Conservation (phyloP, 768 basidiomycete species). For the Leucocoprinus sp. region DNA sequence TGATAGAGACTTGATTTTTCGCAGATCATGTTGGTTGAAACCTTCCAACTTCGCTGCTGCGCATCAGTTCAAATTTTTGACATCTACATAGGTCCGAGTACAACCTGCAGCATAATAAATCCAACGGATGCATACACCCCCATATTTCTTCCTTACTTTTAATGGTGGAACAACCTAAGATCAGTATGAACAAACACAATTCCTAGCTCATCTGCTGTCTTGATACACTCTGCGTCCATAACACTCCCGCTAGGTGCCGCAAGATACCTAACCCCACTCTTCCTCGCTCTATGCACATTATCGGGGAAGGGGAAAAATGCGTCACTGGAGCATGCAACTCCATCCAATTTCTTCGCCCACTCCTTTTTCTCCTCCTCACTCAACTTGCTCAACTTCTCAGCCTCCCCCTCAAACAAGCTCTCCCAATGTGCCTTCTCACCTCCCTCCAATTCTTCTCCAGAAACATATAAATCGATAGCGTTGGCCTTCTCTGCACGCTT, state of each 20-base stretch:
- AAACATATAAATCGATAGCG: slow-evolving; percentile 94
- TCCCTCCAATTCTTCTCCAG: slow-evolving; percentile 81
- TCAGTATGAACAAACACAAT: slow-evolving; percentile 90
- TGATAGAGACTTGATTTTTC: too few relatives aligned
- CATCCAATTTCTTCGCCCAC: slow-evolving; percentile 69
- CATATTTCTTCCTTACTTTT: slow-evolving; percentile 13
- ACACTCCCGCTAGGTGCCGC: slow-evolving; percentile 91
- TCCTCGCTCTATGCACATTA: slow-evolving; percentile 88
- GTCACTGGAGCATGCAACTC: slow-evolving; percentile 90
- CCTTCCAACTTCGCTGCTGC: background rate
- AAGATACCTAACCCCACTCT: slow-evolving; percentile 88
- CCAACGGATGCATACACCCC: slow-evolving; percentile 2
- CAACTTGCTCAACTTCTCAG: slow-evolving; percentile 39
- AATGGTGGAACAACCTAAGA: slow-evolving; percentile 88
- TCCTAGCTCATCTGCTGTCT: slow-evolving; percentile 87
- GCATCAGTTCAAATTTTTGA: background rate
- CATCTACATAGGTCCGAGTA: slow-evolving; percentile 1
- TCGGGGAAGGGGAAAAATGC: slow-evolving; percentile 99
- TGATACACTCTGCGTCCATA: slow-evolving; percentile 96
- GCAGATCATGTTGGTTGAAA: too few relatives aligned
- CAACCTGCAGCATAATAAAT: slow-evolving; percentile 6
- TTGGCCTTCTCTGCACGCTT: slow-evolving; percentile 99
- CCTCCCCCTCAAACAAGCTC: slow-evolving; percentile 67
- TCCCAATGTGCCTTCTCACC: slow-evolving; percentile 92
- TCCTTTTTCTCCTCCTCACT: slow-evolving; percentile 61